phyloP scores from a whole-genome alignment of 2,329 filamentous ascomycete species.

The Penicillium nordicum region DNA sequence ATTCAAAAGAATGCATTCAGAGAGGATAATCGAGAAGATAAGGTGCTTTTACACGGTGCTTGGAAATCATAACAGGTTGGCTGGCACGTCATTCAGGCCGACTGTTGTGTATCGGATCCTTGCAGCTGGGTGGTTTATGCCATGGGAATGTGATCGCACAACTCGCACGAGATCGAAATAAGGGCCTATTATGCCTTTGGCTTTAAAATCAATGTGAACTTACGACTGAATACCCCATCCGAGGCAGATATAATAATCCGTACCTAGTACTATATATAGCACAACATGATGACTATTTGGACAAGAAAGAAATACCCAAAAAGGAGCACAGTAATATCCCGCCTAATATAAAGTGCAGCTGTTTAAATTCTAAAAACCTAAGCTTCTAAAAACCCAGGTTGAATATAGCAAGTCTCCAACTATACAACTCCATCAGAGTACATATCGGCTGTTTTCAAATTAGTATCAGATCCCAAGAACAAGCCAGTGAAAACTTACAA shows the following conservation, averaged over 20 bases:
- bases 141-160: neutral
- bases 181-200: neutral
- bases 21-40: neutral
- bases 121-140: conserved; percentile 8
- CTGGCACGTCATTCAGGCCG: conserved; percentile 30
- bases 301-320: too few species aligned
- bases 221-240: neutral
- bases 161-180: neutral
- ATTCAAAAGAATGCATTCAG: neutral
- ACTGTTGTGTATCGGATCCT: conserved; percentile 22
- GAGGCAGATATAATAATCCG: neutral
- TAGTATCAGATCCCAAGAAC: neutral
- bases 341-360: neutral
- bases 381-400: too few species aligned
- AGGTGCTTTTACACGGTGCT: conserved; percentile 9
- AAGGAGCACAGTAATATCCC: neutral
- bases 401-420: neutral
- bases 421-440: neutral
- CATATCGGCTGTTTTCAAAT: neutral
- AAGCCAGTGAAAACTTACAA: conserved; percentile 13
- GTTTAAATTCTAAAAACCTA: neutral
- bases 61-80: conserved; percentile 16
- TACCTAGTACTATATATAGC: neutral
- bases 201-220: neutral
- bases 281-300: neutral